Conservation (phyloP, 345 rosid genomes). For the Luvunga scandens region DNA sequence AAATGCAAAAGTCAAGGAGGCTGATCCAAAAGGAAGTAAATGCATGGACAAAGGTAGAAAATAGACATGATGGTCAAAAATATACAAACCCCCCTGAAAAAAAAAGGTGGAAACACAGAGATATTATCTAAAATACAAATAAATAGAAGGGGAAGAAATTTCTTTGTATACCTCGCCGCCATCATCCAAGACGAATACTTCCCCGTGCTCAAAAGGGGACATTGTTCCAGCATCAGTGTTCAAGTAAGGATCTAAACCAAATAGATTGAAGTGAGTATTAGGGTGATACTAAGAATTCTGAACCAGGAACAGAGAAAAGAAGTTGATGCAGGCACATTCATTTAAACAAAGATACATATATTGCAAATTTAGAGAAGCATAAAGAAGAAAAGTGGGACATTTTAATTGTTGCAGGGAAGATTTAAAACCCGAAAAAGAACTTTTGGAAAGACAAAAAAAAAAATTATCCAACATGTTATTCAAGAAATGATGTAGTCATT, state of each 20-base stretch:
- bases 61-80: not conserved
- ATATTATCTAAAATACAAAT: not conserved
- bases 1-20: not conserved
- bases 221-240: slow-evolving; percentile 98
- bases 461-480: not conserved
- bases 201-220: slow-evolving; percentile 99
- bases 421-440: slow-evolving; percentile 1
- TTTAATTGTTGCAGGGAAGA: not conserved
- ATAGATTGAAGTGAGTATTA: not conserved
- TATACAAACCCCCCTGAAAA: not conserved
- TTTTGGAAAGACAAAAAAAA: not conserved
- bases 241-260: slow-evolving; percentile 77
- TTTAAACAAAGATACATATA: not conserved
- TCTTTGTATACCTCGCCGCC: slow-evolving; percentile 89
- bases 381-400: not conserved
- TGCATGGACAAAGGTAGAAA: too few species aligned
- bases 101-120: not conserved
- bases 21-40: not conserved
- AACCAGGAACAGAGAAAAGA: not conserved
- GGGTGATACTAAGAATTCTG: not conserved
- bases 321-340: not conserved
- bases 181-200: slow-evolving; percentile 93
- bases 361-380: not conserved
- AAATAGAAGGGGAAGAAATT: not conserved
- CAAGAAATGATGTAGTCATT: not conserved